Evolutionary conservation across 371 early-diverging fungal genomes (phyloP), one percentile per base, ranked within the genome.

Genomic region (Cokeromyces recurvatus): DNA sequence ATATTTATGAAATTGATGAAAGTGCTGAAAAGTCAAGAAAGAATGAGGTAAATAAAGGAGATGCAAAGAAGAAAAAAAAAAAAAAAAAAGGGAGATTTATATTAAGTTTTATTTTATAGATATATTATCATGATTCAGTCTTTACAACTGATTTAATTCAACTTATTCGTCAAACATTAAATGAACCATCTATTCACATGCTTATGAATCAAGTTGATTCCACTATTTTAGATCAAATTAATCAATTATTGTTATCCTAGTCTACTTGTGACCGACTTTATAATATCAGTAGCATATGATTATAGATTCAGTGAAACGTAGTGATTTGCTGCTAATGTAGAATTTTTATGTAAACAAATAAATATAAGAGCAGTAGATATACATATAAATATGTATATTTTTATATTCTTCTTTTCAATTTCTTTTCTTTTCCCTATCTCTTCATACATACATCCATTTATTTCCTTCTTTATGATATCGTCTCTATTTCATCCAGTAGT

Each of bases 61-160:
- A n/a, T n/a, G n/a, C n/a, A n/a, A n/a, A n/a, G n/a, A n/a, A n/a
- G n/a, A n/a, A n/a, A n/a, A n/a, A n/a, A n/a, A n/a, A n/a, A n/a
- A n/a, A n/a, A n/a, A n/a, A n/a, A n/a, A n/a, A n/a, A n/a, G n/a
- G n/a, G n/a, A n/a, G n/a, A n/a, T n/a, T n/a, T n/a, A n/a, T 19
- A 31, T 37, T 27, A n/a, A 4, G 25, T 22, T 14, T 42, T 31
- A 40, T 20, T 53, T 48, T 8, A 20, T 55, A 79, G 58, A 53
- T 82, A 6, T 63, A 71, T 34, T 68, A 69, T 21, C 62, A 64
- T 11, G 84, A 84, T 50, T 74, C 77, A 4, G 74, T 81, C 6
- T 81, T 78, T 48, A 82, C 75, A 8, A 72, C 73, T 2, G 72
- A 82, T 53, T 38, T 84, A 38, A 61, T 74, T 5, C 48, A 55